Base-by-base conservation (phyloP, 345 rosid genomes). In the Bretschneidera sinensis region DNA sequence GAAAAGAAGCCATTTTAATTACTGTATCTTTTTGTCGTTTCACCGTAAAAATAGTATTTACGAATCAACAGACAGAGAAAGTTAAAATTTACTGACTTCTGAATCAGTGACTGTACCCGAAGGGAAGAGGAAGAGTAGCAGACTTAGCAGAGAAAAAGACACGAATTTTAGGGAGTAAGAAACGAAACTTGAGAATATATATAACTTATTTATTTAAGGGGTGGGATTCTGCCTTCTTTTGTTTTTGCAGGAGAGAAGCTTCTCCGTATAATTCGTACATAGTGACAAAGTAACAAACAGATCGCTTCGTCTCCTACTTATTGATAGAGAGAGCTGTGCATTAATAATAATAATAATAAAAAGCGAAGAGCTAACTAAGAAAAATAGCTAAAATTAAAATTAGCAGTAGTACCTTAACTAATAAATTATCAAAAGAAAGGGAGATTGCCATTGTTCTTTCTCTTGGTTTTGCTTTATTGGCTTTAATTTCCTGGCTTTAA, bases 401-500 rank as follows among this genome's bases (percentile, higher is more conserved):
- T 43, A 28, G 22, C 33, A 28, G 51, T 17, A 25, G 57, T 57
- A 67, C 73, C 74, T 74, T 65, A 39, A 14, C 45, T 39, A 39
- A 39, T 39, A 39, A 39, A 39, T n/a, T 5, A 39, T 39, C 16
- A 39, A 11, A 28, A 28, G 33, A 28, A 28, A 45, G 60, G 53
- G 61, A 62, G 22, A 55, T 31, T 19, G 24, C 48, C 58, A 21
- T 53, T 22, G 24, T n/a, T 57, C 49, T 2, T n/a, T 57, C 49
- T 2, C 56, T 31, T 43, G 47, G 10, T 17, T 35, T 45, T 5
- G n/a, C 31, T 49, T 39, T 53, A 24, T 52, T 34, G 50, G 21
- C 62, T 18, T 66, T 50, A 18, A 55, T 63, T 22, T 84, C 62
- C 78, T 52, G 69, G 77, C 39, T 73, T 75, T 64, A 81, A 25